Base-by-base conservation (phyloP, 2,329 filamentous ascomycete species). In the Teratosphaeriaceae sp. region DNA sequence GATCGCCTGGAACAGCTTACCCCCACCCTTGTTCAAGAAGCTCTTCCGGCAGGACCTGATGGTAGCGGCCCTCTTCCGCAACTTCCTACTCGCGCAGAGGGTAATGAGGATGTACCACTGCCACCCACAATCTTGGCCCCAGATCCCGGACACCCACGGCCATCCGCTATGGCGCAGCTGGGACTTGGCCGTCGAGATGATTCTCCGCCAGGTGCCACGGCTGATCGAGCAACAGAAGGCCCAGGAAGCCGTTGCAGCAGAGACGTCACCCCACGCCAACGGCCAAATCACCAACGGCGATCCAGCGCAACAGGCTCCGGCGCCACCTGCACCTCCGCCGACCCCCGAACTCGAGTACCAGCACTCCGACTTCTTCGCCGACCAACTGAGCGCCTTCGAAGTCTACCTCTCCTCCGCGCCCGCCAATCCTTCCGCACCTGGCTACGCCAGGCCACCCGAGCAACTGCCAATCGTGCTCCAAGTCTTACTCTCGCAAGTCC, bases 51-150 rank as follows among this genome's bases (percentile, higher is more conserved):
- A 98, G 64, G 92, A 98, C 63, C 74, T 98, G 11, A 97, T 98
- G 89, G 92, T 98, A n/a, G 92, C 92, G 11, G 92, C 92, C 2
- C 71, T 98, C 6, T 98, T 97, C 65, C 80, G 92, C 40, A 98
- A 98, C 62, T 97, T 97, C 60, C 76, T 98, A 1, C 77, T 98
- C 2, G 88, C 88, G 2, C 92, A 98, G 64, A 80, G 92, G 51
- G 85, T 98, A 55, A 97, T 98, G 92, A 82, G 85, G 46, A 87
- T 89, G 1, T 96, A 97, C 60, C 88, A 94, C 53, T 98, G 92
- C 60, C 88, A 94, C 59, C 92, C 92, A 2, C 85, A 94, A 54
- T 96, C 89, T 13, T 89, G 85, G 49, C 92, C 92, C 0, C 79
- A 84, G 51, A 78, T 98, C n/a, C 90, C 92, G 1, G 87, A 94